Evolutionary conservation across 805 yeast genomes (phyloP).

Genomic region (Kodamaea kakaduensis): DNA sequence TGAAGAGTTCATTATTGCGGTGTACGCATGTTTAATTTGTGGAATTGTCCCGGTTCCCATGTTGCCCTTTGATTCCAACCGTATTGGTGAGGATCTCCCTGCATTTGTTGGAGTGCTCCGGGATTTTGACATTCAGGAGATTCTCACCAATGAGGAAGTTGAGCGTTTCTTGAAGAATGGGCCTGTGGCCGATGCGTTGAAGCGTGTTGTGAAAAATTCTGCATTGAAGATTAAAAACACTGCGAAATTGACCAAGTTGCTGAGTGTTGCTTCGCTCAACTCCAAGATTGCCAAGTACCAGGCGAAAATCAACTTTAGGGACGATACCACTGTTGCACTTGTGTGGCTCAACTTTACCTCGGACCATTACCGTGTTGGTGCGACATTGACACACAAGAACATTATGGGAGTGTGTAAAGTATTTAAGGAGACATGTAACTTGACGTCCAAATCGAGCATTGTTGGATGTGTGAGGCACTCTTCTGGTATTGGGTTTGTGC

Average conservation of each 20-base stretch:
- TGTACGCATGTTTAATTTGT: constrained; percentile 80
- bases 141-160: constrained; percentile 75
- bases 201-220: constrained; percentile 37
- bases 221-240: constrained; percentile 63
- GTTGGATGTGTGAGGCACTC: constrained; percentile 86
- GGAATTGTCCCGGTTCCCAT: constrained; percentile 78
- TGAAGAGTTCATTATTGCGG: constrained; percentile 79
- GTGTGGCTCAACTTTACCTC: constrained; percentile 70
- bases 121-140: constrained; percentile 65
- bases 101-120: constrained; percentile 61
- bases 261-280: constrained; percentile 38
- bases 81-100: constrained; percentile 70
- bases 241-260: constrained; percentile 46
- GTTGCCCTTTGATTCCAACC: constrained; percentile 60
- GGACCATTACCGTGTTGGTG: constrained; percentile 64
- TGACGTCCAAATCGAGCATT: constrained; percentile 66
- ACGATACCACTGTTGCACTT: constrained; percentile 46
- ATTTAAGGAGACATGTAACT: constrained; percentile 86
- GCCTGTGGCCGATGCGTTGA: constrained; percentile 55
- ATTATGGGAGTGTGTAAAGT: constrained; percentile 80
- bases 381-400: constrained; percentile 53
- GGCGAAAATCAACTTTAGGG: constrained; percentile 35
- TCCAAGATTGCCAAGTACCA: constrained; percentile 42
- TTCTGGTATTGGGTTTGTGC: constrained; percentile 82
- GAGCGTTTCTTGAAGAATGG: constrained; percentile 68